Conservation (phyloP, 192 early-diverging fungal species). For the Podila horticola region DNA sequence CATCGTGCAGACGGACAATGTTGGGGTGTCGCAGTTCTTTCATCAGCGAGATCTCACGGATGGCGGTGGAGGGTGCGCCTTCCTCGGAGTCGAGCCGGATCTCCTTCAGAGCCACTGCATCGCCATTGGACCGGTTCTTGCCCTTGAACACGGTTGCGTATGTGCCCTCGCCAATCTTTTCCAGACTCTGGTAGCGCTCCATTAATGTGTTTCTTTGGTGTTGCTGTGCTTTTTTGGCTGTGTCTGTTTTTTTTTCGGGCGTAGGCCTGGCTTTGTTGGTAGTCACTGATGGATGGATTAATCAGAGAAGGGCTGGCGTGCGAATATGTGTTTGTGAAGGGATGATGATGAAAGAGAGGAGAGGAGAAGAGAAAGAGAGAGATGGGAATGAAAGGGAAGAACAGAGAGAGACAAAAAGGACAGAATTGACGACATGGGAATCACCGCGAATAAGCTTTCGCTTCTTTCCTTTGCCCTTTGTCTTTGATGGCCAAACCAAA, state of each 20-base stretch:
- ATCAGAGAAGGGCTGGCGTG: neutral
- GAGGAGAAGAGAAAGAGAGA: neutral
- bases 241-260: neutral
- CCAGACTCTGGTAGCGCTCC: constrained; percentile 76
- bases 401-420: neutral
- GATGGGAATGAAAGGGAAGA: neutral
- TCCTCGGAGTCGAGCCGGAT: constrained; percentile 92
- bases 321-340: neutral
- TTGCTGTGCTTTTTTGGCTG: neutral
- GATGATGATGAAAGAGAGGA: neutral
- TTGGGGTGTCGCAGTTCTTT: constrained; percentile 96
- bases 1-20: constrained; percentile 85
- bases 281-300: neutral
- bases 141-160: constrained; percentile 95
- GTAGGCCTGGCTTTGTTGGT: neutral
- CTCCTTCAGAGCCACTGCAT: constrained; percentile 96
- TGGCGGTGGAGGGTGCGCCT: constrained; percentile 96
- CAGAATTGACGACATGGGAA: neutral
- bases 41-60: constrained; percentile 98
- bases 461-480: no score
- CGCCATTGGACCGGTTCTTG: constrained; percentile 75
- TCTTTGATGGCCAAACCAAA: no score
- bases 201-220: constrained; percentile 1
- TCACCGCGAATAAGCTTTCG: neutral
- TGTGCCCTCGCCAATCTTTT: constrained; percentile 98